Percentiles rank a stretch among this genome's conserved stretches.
Conservation (phyloP, 768 basidiomycete species). For the Vishniacozyma victoriae region DNA sequence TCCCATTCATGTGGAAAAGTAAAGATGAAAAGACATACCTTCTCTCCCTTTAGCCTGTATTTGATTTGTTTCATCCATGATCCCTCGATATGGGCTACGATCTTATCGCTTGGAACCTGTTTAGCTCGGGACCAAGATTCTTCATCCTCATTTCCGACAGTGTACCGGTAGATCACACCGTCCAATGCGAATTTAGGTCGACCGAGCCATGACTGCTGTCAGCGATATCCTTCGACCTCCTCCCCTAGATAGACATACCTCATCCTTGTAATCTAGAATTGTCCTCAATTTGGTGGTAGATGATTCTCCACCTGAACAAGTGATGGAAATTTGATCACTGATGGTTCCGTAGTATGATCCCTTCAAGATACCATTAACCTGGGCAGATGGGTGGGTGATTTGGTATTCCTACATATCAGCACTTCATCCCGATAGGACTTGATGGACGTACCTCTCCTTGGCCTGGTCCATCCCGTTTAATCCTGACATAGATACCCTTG, state of each 20-base stretch:
- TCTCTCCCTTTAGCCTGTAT: constrained; percentile 57
- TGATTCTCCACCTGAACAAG: constrained; percentile 65
- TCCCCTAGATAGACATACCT: constrained; percentile 54
- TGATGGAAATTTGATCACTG: constrained; percentile 52
- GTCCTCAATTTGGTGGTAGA: constrained; percentile 60
- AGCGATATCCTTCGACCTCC: no score
- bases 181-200: constrained; percentile 76
- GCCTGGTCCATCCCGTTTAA: constrained; percentile 66
- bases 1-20: not conserved
- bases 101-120: constrained; percentile 71
- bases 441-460: constrained; percentile 55
- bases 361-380: constrained; percentile 84
- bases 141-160: constrained; percentile 55
- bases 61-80: constrained; percentile 77
- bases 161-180: constrained; percentile 80
- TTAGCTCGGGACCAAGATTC: constrained; percentile 56
- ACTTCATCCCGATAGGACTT: not conserved
- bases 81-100: constrained; percentile 80
- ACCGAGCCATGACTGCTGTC: constrained; percentile 87
- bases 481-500: constrained; percentile 76
- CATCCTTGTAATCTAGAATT: constrained; percentile 91
- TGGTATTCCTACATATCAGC: constrained; percentile 56
- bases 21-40: constrained; percentile 35
- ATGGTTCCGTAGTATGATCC: constrained; percentile 83
- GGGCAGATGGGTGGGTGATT: constrained; percentile 81